These are phyloP conservation scores for Exophiala spinifera DNA, from an alignment of 2,329 filamentous ascomycete genomes.

Conservation along the genomic window DNA sequence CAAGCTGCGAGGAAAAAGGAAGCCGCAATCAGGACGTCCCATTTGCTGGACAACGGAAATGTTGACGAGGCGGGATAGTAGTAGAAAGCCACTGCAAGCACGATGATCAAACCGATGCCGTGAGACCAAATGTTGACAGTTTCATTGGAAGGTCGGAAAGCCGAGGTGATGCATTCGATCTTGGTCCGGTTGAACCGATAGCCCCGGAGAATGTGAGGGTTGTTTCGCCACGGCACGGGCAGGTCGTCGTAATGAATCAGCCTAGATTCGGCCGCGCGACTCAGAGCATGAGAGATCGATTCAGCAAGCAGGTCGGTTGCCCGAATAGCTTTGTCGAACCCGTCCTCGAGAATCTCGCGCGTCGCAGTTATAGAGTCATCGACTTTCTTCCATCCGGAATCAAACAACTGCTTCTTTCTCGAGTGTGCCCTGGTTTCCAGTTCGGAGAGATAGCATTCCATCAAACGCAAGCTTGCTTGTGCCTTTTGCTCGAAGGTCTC, in stretches of 20 bases:
- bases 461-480: constrained; percentile 76
- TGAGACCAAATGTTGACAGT: constrained; percentile 98
- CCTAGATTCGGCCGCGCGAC: constrained; percentile 71
- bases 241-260: constrained; percentile 87
- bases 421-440: constrained; percentile 80
- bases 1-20: constrained; percentile 95
- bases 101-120: constrained; percentile 79
- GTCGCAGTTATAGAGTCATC: constrained; percentile 75
- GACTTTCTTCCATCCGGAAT: constrained; percentile 73
- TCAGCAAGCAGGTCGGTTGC: constrained; percentile 80
- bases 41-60: constrained; percentile 80
- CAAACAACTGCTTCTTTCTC: constrained; percentile 73
- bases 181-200: constrained; percentile 95
- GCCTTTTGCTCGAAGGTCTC: constrained; percentile 91
- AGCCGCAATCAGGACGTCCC: constrained; percentile 85
- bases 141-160: constrained; percentile 86
- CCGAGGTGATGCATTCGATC: constrained; percentile 78
- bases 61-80: constrained; percentile 88
- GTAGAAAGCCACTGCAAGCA: constrained; percentile 87
- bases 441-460: constrained; percentile 81
- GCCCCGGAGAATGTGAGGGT: constrained; percentile 85
- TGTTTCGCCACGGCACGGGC: constrained; percentile 87
- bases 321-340: constrained; percentile 75
- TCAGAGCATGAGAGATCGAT: constrained; percentile 75
- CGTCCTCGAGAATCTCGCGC: constrained; percentile 73